phyloP scores from a whole-genome alignment of 176 grass and related monocot genomes.

The Carex pumila region DNA sequence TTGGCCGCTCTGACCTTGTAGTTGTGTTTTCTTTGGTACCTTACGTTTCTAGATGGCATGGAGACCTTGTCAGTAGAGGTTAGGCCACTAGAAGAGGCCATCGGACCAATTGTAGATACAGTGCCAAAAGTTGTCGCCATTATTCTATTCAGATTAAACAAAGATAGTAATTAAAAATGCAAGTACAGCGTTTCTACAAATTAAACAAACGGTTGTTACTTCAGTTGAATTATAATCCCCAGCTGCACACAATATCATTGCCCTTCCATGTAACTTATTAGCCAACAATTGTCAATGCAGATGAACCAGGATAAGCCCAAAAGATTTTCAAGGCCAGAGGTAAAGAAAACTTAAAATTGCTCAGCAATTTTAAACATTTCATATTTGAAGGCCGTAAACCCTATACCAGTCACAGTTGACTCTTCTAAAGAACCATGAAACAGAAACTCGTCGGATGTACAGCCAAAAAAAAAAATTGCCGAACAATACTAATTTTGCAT shows the following conservation, averaged over 20 bases:
- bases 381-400: not conserved
- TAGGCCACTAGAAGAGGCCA: constrained; percentile 52
- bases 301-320: not conserved
- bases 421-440: not conserved
- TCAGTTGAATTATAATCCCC: not conserved
- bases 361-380: not conserved
- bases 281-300: not conserved
- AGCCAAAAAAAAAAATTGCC: not conserved
- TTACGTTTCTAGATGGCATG: constrained; percentile 35
- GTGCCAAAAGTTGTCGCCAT: constrained; percentile 77
- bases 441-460: not conserved
- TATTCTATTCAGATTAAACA: not conserved
- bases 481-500: not conserved
- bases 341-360: not conserved
- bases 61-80: constrained; percentile 32
- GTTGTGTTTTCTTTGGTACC: constrained; percentile 40
- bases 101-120: constrained; percentile 61
- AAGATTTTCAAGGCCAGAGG: not conserved
- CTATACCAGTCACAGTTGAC: not conserved
- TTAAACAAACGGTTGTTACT: not conserved
- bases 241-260: not conserved
- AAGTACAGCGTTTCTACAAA: not conserved
- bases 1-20: constrained; percentile 65
- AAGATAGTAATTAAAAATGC: not conserved
- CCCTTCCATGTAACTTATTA: not conserved